Conservation (phyloP, 148 eudicot genomes). For the Amaranthus cruentus region DNA sequence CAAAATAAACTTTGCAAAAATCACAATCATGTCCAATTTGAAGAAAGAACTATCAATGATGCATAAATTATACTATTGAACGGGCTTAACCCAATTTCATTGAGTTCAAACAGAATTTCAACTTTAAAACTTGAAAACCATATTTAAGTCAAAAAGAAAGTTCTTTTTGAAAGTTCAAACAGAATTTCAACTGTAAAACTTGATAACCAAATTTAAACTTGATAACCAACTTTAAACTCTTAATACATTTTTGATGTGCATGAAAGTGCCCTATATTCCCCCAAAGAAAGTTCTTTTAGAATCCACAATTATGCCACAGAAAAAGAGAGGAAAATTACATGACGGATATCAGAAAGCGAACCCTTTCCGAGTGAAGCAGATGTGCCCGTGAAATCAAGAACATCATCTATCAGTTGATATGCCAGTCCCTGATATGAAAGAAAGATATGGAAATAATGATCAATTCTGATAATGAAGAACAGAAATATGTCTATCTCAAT, state of each 20-base stretch:
- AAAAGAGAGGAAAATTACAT: constrained; percentile 39
- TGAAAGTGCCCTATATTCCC: background rate
- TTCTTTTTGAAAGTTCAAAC: background rate
- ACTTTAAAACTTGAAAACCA: too few species aligned
- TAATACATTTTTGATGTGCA: background rate
- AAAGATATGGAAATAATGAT: constrained; percentile 8
- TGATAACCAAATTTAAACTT: background rate
- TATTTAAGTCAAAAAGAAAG: background rate
- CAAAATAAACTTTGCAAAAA: background rate
- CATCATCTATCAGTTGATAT: constrained; percentile 84
- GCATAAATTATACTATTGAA: background rate
- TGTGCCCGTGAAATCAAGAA: constrained; percentile 92
- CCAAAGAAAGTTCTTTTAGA: background rate
- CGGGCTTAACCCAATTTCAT: background rate
- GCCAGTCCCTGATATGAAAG: constrained; percentile 69
- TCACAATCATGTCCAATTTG: background rate
- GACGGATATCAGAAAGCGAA: constrained; percentile 85
- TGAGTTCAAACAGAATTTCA: background rate
- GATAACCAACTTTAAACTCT: background rate
- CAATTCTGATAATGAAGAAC: constrained; percentile 4
- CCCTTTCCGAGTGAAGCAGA: constrained; percentile 94
- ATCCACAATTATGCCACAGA: background rate
- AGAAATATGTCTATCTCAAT: background rate
- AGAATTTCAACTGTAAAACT: background rate
- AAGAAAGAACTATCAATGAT: background rate